Percentiles rank a stretch among this genome's conserved stretches.
Evolutionary conservation across 2,329 filamentous ascomycete species (phyloP).

Genomic region (Exserohilum rostratum): DNA sequence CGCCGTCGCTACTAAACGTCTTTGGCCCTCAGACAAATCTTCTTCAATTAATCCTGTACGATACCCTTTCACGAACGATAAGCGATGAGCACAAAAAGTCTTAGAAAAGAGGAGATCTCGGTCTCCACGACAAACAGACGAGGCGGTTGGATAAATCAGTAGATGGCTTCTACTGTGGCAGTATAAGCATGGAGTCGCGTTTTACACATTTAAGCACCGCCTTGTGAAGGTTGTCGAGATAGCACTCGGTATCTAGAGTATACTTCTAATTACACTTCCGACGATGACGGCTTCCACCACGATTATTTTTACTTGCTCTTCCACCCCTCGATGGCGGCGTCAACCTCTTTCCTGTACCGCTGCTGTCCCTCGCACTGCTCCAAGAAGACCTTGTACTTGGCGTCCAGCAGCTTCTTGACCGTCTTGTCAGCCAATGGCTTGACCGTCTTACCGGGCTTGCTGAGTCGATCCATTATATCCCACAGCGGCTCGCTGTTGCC

Average conservation of each 20-base stretch:
- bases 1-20: constrained; percentile 39
- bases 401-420: constrained; percentile 79
- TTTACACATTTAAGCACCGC: background rate
- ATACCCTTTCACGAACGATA: constrained; percentile 32
- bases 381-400: constrained; percentile 95
- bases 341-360: constrained; percentile 77
- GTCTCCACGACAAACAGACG: background rate
- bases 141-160: background rate
- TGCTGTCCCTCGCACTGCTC: constrained; percentile 89
- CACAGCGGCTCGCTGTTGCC: constrained; percentile 87
- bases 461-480: constrained; percentile 98
- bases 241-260: constrained; percentile 8
- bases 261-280: constrained; percentile 2
- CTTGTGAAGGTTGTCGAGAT: background rate
- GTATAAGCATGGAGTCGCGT: constrained; percentile 1
- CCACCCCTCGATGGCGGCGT: constrained; percentile 58
- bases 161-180: constrained; percentile 2
- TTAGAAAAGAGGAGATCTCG: background rate
- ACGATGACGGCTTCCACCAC: background rate
- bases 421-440: constrained; percentile 72
- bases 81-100: constrained; percentile 8
- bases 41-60: constrained; percentile 25
- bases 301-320: constrained; percentile 3
- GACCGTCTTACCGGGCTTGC: constrained; percentile 86
- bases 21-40: background rate